A percentile compares a stretch with the other conserved stretches of the same genome.
These are phyloP conservation scores for Cladosporium sp. DNA, from an alignment of 2,329 filamentous ascomycete species.

Conservation along the genomic window DNA sequence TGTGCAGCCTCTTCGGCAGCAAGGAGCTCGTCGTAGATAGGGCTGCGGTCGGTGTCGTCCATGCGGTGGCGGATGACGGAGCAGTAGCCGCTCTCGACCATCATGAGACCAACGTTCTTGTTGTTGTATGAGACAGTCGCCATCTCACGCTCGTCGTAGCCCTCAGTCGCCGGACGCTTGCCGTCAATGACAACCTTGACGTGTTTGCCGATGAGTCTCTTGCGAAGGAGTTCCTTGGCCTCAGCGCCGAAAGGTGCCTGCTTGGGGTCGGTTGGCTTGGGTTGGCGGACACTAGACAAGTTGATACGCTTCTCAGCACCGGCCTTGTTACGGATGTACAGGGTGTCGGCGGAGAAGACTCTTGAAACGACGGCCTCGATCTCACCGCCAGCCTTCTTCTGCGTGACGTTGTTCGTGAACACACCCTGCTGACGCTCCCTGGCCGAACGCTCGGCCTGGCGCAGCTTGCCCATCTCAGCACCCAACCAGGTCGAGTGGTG, in stretches of 20 bases:
- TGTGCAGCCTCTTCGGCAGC: conserved; percentile 77
- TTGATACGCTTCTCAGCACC: conserved; percentile 86
- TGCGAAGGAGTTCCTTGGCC: conserved; percentile 92
- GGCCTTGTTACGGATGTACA: conserved; percentile 79
- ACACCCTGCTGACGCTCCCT: conserved; percentile 72
- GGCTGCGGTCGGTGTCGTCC: conserved; percentile 88
- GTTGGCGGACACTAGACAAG: conserved; percentile 88
- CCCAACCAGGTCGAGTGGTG: conserved; percentile 93
- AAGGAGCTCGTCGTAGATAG: conserved; percentile 87
- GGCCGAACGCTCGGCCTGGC: conserved; percentile 81
- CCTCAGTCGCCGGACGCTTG: conserved; percentile 81
- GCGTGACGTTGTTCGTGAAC: conserved; percentile 76
- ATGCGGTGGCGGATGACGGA: conserved; percentile 93
- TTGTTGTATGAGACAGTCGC: conserved; percentile 78
- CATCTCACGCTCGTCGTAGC: conserved; percentile 92
- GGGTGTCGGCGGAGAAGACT: conserved; percentile 82
- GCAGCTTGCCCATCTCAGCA: conserved; percentile 77
- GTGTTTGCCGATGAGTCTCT: conserved; percentile 93
- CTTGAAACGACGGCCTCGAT: conserved; percentile 80
- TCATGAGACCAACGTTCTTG: conserved; percentile 77
- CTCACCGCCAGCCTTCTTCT: conserved; percentile 56
- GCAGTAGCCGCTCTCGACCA: conserved; percentile 91
- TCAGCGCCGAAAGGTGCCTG: conserved; percentile 88
- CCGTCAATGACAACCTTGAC: conserved; percentile 87
- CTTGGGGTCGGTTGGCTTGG: conserved; percentile 80